Percentiles rank a stretch among this genome's conserved stretches.
Evolutionary conservation across 2,329 filamentous ascomycete species (phyloP).

Genomic region (Colletotrichum sp.): DNA sequence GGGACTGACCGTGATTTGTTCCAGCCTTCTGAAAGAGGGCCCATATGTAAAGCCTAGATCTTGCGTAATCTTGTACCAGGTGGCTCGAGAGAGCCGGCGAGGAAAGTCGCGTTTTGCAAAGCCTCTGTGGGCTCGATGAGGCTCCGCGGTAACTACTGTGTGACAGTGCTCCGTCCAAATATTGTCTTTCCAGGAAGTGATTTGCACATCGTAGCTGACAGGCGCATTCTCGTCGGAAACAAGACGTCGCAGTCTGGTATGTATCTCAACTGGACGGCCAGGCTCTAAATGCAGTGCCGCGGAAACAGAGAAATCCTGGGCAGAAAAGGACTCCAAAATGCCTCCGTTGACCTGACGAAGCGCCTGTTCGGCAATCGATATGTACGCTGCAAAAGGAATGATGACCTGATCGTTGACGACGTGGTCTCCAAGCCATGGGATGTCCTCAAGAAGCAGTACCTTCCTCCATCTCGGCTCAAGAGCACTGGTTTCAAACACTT

Average conservation of each 20-base stretch:
- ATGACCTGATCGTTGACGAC: not conserved
- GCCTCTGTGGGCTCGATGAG: slow-evolving; percentile 18
- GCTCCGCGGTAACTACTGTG: slow-evolving; percentile 23
- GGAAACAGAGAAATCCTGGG: slow-evolving; percentile 29
- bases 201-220: slow-evolving; percentile 31
- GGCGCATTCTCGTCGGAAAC: slow-evolving; percentile 28
- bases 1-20: slow-evolving; percentile 23
- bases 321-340: slow-evolving; percentile 26
- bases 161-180: slow-evolving; percentile 32
- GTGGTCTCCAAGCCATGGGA: not conserved
- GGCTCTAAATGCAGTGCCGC: slow-evolving; percentile 36
- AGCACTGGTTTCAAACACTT: not conserved
- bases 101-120: not conserved
- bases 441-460: not conserved
- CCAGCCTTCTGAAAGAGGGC: slow-evolving; percentile 31
- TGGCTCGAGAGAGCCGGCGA: not conserved
- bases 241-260: slow-evolving; percentile 32
- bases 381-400: not conserved
- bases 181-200: slow-evolving; percentile 30
- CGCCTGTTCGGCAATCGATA: not conserved
- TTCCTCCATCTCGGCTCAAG: not conserved
- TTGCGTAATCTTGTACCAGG: slow-evolving; percentile 29
- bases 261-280: slow-evolving; percentile 30
- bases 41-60: slow-evolving; percentile 34
- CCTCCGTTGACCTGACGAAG: not conserved